phyloP scores from a whole-genome alignment of 768 basidiomycete species.

The Lactarius indigo region DNA sequence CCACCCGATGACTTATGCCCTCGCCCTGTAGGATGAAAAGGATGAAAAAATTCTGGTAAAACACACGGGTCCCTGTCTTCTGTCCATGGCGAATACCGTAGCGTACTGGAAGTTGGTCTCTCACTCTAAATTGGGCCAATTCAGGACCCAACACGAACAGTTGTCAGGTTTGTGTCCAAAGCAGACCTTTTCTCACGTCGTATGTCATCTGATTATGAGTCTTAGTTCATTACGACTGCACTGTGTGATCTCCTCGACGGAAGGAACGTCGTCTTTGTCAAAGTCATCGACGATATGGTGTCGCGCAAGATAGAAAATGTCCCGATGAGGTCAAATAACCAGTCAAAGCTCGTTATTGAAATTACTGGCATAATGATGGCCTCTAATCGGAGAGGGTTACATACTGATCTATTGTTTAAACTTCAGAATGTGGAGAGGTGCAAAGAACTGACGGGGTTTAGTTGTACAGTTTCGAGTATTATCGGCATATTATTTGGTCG shows the following conservation, averaged over 20 bases:
- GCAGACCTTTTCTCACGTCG: neutral
- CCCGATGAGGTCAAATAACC: slow-evolving; percentile 83
- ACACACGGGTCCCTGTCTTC: slow-evolving; percentile 77
- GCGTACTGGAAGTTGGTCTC: neutral
- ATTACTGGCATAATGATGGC: slow-evolving; percentile 61
- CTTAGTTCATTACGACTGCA: slow-evolving; percentile 89
- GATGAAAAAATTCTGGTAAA: slow-evolving; percentile 95
- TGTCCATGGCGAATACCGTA: slow-evolving; percentile 75
- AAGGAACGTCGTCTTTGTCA: slow-evolving; percentile 93
- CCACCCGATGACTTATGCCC: slow-evolving; percentile 1
- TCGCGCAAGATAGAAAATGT: slow-evolving; percentile 95
- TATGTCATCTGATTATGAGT: neutral
- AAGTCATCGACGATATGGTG: slow-evolving; percentile 89
- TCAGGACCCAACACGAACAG: slow-evolving; percentile 94
- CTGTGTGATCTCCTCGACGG: slow-evolving; percentile 91
- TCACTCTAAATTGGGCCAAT: slow-evolving; percentile 62
- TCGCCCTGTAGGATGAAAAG: slow-evolving; percentile 41
- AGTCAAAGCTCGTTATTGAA: slow-evolving; percentile 85
- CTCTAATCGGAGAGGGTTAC: no score
- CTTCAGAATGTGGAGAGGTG: slow-evolving; percentile 40
- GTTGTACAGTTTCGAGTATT: neutral
- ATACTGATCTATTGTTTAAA: neutral
- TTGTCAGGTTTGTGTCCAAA: slow-evolving; percentile 57
- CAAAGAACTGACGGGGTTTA: slow-evolving; percentile 14
- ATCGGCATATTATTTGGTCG: neutral